A percentile compares a stretch with the other conserved stretches of the same genome.
Conservation (phyloP, 1,284 basidiomycete genomes). For the Clitocybe nebularis region DNA sequence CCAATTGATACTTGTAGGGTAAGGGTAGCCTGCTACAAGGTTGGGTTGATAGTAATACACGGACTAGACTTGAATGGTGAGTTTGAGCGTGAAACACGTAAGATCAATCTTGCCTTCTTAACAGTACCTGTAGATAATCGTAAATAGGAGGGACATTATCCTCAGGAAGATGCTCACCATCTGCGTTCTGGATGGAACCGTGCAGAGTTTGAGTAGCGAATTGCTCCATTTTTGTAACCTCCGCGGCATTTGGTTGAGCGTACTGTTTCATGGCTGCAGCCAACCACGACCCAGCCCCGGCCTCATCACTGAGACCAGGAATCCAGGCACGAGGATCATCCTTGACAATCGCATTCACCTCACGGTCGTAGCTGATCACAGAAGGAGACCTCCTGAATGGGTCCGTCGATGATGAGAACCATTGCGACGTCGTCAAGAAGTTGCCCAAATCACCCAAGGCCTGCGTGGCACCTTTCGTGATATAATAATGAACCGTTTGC, state of each 20-base stretch:
- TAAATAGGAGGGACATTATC: not conserved
- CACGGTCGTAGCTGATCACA: constrained; percentile 53
- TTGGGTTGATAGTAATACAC: constrained; percentile 53
- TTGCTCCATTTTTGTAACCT: constrained; percentile 50
- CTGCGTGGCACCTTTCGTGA: constrained; percentile 44
- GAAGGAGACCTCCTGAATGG: constrained; percentile 54
- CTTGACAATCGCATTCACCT: constrained; percentile 44
- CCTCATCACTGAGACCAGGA: constrained; percentile 55
- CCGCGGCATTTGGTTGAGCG: constrained; percentile 47
- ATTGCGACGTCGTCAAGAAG: constrained; percentile 53
- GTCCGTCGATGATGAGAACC: constrained; percentile 48
- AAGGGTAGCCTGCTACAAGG: constrained; percentile 42
- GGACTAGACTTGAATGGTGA: constrained; percentile 28
- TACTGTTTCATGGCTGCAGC: constrained; percentile 56
- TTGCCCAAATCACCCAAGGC: constrained; percentile 47
- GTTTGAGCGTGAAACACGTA: constrained; percentile 4
- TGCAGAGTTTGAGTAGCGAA: constrained; percentile 46
- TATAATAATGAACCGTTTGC: constrained; percentile 53
- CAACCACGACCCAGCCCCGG: constrained; percentile 55
- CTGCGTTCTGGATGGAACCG: constrained; percentile 49
- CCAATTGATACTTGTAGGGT: constrained; percentile 48
- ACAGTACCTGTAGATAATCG: constrained; percentile 35
- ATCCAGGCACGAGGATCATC: constrained; percentile 54
- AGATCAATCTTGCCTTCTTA: constrained; percentile 38
- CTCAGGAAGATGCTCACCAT: constrained; percentile 33